A percentile compares a stretch with the other conserved stretches of the same genome.
Evolutionary conservation across 2,329 filamentous ascomycete species (phyloP).

Genomic region (Talaromyces sp.): DNA sequence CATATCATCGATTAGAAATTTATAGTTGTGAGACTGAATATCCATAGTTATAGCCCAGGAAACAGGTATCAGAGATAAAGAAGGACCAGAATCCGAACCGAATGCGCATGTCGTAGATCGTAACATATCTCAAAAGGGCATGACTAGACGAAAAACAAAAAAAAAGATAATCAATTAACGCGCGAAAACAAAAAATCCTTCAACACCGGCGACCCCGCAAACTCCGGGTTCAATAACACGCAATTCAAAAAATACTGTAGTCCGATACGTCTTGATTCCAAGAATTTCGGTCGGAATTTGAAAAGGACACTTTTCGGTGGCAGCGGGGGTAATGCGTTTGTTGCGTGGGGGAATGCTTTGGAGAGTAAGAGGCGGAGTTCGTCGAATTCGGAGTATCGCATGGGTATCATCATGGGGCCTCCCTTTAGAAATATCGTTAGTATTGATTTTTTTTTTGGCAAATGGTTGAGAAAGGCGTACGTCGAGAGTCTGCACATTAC

Average conservation of each 20-base stretch:
- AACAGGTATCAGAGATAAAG: no score
- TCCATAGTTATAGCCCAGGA: no score
- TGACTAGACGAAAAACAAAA: no score
- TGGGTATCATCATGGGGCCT: constrained; percentile 54
- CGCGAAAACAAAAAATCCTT: constrained; percentile 15
- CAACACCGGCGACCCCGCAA: constrained; percentile 61
- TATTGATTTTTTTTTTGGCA: not conserved
- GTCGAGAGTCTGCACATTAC: constrained; percentile 77
- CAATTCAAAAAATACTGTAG: constrained; percentile 93
- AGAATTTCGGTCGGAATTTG: constrained; percentile 72
- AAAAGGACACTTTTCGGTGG: constrained; percentile 87
- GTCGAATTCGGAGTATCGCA: constrained; percentile 89
- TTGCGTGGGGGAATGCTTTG: constrained; percentile 75
- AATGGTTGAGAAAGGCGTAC: constrained; percentile 46
- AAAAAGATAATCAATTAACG: constrained; percentile 9
- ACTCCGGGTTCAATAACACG: constrained; percentile 86
- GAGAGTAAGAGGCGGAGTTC: constrained; percentile 69
- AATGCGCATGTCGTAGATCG: no score
- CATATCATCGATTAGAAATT: no score
- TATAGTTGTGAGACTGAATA: no score
- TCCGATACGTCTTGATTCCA: constrained; percentile 76
- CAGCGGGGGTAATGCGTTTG: constrained; percentile 77
- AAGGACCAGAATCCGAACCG: no score
- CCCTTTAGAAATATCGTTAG: constrained; percentile 41
- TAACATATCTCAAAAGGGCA: no score